A percentile compares a stretch with the other conserved stretches of the same genome.
Conservation (phyloP, 2,329 filamentous ascomycete genomes). For the Cladorrhinum sp. region DNA sequence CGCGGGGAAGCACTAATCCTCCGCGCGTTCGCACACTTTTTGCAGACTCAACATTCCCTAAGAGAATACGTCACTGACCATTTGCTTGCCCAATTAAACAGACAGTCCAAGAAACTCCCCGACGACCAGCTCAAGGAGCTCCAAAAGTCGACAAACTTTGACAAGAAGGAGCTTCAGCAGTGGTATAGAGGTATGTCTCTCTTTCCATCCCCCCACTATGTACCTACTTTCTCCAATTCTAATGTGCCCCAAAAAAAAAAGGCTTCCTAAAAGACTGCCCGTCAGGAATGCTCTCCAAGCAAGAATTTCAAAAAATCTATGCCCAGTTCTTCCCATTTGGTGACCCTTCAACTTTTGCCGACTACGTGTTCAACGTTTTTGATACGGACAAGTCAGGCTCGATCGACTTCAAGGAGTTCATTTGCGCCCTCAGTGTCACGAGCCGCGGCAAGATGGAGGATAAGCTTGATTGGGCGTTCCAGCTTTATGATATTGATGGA, state of each 20-base stretch:
- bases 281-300: constrained; percentile 92
- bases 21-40: not conserved
- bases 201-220: constrained; percentile 4
- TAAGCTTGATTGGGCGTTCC: constrained; percentile 98
- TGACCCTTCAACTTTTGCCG: constrained; percentile 93
- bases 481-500: constrained; percentile 98
- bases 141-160: constrained; percentile 95
- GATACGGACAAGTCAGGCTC: constrained; percentile 95
- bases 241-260: constrained; percentile 39
- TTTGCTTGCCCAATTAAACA: constrained; percentile 39
- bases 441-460: constrained; percentile 98
- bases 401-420: constrained; percentile 99
- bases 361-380: constrained; percentile 99
- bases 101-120: constrained; percentile 95
- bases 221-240: not conserved
- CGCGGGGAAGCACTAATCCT: not conserved
- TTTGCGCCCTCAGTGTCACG: constrained; percentile 94
- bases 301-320: constrained; percentile 99
- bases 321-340: constrained; percentile 99
- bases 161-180: constrained; percentile 99
- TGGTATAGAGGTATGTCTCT: constrained; percentile 89
- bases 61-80: constrained; percentile 15
- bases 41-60: not conserved
- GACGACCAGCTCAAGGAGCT: constrained; percentile 93
- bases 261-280: constrained; percentile 98